Evolutionary conservation across 495 filamentous ascomycete species (phyloP).

Genomic region (Durotheca rogersii): DNA sequence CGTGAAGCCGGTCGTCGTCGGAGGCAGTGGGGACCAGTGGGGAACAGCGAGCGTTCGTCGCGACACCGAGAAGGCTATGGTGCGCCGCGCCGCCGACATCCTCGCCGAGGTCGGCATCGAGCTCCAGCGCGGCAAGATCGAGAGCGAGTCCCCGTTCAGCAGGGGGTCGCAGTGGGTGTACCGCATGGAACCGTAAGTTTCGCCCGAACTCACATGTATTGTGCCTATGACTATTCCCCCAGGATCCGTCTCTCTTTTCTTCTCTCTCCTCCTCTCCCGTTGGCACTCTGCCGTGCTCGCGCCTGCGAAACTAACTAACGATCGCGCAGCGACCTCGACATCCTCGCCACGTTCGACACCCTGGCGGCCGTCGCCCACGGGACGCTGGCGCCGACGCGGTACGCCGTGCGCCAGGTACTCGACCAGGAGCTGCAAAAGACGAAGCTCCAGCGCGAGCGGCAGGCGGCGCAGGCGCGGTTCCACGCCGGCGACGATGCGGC

Average conservation of each 20-base stretch:
- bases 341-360: constrained; percentile 62
- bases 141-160: constrained; percentile 51
- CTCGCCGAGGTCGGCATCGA: constrained; percentile 76
- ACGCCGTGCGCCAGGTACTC: constrained; percentile 86
- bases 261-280: background rate
- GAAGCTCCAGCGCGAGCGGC: constrained; percentile 58
- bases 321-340: constrained; percentile 56
- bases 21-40: constrained; percentile 63
- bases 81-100: constrained; percentile 73
- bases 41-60: constrained; percentile 80
- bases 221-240: too few relatives aligned
- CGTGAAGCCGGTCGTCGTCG: constrained; percentile 88
- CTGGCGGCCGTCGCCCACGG: constrained; percentile 47
- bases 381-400: constrained; percentile 68
- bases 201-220: background rate
- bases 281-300: background rate
- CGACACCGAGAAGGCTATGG: constrained; percentile 77
- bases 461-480: constrained; percentile 57
- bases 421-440: constrained; percentile 83
- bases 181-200: constrained; percentile 88
- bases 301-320: constrained; percentile 7
- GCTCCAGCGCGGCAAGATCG: constrained; percentile 80
- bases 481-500: constrained; percentile 39
- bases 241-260: too few relatives aligned
- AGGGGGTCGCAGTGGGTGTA: constrained; percentile 72